These are phyloP conservation scores for Vickermania ingenoplastis DNA, from an alignment of 208 protist species.

Conservation along the genomic window DNA sequence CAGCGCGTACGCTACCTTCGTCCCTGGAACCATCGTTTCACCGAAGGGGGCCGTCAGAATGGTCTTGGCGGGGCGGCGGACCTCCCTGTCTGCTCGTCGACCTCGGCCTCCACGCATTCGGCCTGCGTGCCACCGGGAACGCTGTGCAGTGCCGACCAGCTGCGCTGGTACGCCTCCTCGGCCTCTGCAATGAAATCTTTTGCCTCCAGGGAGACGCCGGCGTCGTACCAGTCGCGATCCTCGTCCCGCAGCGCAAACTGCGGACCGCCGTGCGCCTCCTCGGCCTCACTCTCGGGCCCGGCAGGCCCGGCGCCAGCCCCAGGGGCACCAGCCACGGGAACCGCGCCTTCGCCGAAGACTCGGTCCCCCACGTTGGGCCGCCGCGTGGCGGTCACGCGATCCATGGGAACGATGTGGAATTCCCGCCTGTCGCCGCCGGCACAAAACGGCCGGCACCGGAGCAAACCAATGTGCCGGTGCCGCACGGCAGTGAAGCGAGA, in stretches of 20 bases:
- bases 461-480: too few species aligned
- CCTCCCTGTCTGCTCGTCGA: constrained; percentile 19
- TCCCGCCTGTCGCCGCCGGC: neutral
- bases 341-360: neutral
- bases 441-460: too few species aligned
- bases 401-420: neutral
- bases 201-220: constrained; percentile 53
- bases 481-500: too few species aligned
- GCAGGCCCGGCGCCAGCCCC: too few species aligned
- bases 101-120: constrained; percentile 7
- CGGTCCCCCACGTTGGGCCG: neutral
- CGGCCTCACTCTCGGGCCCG: too few species aligned
- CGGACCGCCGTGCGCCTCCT: neutral
- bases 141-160: constrained; percentile 32
- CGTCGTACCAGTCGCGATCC: constrained; percentile 57
- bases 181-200: constrained; percentile 50
- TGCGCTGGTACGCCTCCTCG: constrained; percentile 58
- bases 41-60: constrained; percentile 53
- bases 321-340: too few species aligned
- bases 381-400: neutral
- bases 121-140: constrained; percentile 15
- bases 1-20: constrained; percentile 38
- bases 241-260: constrained; percentile 35
- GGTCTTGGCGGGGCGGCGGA: constrained; percentile 9
- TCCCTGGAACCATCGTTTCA: constrained; percentile 54